phyloP scores from a whole-genome alignment of 345 rosid species.

The Draba incana region DNA sequence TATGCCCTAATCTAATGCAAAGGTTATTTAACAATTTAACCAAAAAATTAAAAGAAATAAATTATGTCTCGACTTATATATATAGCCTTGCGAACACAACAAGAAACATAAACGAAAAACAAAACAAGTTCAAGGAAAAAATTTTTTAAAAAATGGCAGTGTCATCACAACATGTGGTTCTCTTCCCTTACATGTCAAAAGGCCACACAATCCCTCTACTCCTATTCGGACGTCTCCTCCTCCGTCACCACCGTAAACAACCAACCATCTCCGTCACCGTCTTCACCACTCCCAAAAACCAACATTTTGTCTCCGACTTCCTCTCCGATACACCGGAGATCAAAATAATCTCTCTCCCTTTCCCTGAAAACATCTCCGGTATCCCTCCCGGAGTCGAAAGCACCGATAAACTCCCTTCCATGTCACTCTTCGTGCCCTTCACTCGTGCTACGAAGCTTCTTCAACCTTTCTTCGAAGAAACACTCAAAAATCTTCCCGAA shows the following conservation, averaged over 20 bases:
- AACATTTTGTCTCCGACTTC: slow-evolving; percentile 51
- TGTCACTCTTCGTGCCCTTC: slow-evolving; percentile 54
- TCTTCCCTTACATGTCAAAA: slow-evolving; percentile 85
- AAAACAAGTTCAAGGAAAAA: not conserved
- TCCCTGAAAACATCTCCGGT: slow-evolving; percentile 51
- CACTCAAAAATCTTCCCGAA: slow-evolving; percentile 45
- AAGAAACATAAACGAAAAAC: not conserved
- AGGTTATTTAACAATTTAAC: not conserved
- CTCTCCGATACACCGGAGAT: slow-evolving; percentile 48
- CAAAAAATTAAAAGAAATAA: not conserved
- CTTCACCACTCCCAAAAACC: slow-evolving; percentile 73
- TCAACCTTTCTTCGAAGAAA: slow-evolving; percentile 56
- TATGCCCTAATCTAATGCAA: no score
- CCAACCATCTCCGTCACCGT: slow-evolving; percentile 49
- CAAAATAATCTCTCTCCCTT: slow-evolving; percentile 53
- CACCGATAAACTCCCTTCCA: slow-evolving; percentile 72
- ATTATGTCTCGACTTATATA: slow-evolving; percentile 1
- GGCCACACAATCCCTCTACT: slow-evolving; percentile 86
- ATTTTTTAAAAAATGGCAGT: slow-evolving; percentile 12
- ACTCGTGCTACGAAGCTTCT: slow-evolving; percentile 59
- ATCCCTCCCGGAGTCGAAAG: slow-evolving; percentile 63
- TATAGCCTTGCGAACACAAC: slow-evolving; percentile 2
- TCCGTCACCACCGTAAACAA: slow-evolving; percentile 41
- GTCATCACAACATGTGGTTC: slow-evolving; percentile 49
- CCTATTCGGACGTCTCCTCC: slow-evolving; percentile 64